Evolutionary conservation across 768 basidiomycete species (phyloP), one percentile per base, ranked within the genome.

Genomic region (Mycena polygramma): DNA sequence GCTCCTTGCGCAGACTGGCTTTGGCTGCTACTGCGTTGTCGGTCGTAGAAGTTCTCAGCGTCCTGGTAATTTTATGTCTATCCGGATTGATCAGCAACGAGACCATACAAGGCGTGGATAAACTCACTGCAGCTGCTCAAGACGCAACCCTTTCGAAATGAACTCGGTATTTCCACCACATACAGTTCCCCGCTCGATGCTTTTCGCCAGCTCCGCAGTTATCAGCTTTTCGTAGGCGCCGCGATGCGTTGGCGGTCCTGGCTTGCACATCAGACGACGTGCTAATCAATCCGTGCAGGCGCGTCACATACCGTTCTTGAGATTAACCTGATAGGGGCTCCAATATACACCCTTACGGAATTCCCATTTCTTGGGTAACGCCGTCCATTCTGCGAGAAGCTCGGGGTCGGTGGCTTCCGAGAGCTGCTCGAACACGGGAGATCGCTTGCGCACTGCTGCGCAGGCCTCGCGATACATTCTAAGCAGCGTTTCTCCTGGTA

Each of bases 201-300:
- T 46, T 43, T 46, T 43, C 41, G 1, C 15, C 41, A 46, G 22
- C 35, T 60, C 58, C 19, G 43, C 58, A 7, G 24, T 60, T 15
- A 60, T 46, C 26, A 60, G 39, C 19, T 60, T 60, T 22, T 46
- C 45, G 45, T 60, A 60, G 15, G 58, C 41, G 14, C 26, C n/a
- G 46, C 26, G 43, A 48, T 60, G 58, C 14, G 58, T 60, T 22
- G 58, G 58, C 9, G 58, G 58, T 17, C 43, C 58, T 60, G 58
- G 17, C 6, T 8, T 41, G 6, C 39, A 11, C 45, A n/a, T 46
- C 26, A 59, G 26, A 11, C 30, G n/a, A 24, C 26, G 14, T 11
- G 41, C n/a, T n/a, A 30, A 30, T 30, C 30, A 30, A 30, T 17
- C 26, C 17, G 7, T 24, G 24, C 17, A 24, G 13, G 6, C 4